Base-by-base conservation (phyloP, 768 basidiomycete genomes). In the Tulasnella calospora region DNA sequence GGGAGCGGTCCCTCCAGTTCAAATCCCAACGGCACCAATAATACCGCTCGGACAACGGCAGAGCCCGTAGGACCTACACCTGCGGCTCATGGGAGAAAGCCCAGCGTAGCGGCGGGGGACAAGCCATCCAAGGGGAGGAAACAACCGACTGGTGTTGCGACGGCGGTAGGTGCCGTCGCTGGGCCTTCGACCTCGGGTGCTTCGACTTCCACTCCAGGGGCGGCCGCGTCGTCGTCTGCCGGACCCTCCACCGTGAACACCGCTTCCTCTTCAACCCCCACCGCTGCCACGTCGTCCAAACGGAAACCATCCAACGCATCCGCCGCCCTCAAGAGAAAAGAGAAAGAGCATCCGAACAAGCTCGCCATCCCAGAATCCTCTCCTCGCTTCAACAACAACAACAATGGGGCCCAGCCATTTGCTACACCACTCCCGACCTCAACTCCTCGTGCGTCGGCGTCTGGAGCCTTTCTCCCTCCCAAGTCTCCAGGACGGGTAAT, bases 91-190 rank as follows among this genome's bases (percentile, higher is more conserved):
- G 75, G 55, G 55, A 76, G 75, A 38, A 76, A 69, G 30, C 51
- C 33, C 17, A 76, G 75, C 41, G 75, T 69, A 2, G 75, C 75
- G 10, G 55, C 40, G 6, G 75, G 51, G 23, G 46, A 38, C 19
- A 55, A 76, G 55, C n/a, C 38, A 35, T 5, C 55, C 33, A 76
- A 76, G 55, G 75, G 75, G 55, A 76, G 75, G 75, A 76, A 76
- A 55, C 38, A 61, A 61, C 38, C 75, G n/a, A 2, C 75, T 8
- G n/a, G 7, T n/a, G 55, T n/a, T 12, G 55, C 75, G 36, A 67
- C 75, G 55, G 55, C 44, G 38, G 44, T 21, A 76, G 75, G 35
- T 40, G 75, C 75, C 35, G 51, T 61, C 55, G 55, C 75, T 44
- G 75, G 75, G 12, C 75, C 75, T 35, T 61, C 75, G 30, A 76